Percentiles rank a stretch among this genome's conserved stretches.
Conservation (phyloP, 371 early-diverging fungal genomes). For the Mucor lusitanicus region DNA sequence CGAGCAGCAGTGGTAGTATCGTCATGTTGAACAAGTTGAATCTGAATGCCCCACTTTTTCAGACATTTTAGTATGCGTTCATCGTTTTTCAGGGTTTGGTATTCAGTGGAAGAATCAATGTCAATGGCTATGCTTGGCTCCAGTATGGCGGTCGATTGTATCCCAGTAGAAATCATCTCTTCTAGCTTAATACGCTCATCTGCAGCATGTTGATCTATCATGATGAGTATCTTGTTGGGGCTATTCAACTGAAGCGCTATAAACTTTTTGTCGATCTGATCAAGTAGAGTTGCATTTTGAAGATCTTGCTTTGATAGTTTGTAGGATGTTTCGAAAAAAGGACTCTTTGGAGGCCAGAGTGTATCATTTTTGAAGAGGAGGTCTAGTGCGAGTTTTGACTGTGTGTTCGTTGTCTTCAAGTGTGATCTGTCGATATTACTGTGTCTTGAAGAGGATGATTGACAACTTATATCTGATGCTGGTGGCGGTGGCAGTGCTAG, state of each 20-base stretch:
- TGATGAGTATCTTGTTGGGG: constrained; percentile 32
- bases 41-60: constrained; percentile 64
- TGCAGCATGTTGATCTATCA: constrained; percentile 88
- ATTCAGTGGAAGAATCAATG: constrained; percentile 43
- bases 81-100: constrained; percentile 17
- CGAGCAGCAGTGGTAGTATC: background rate
- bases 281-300: constrained; percentile 44
- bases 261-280: constrained; percentile 72
- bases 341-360: background rate
- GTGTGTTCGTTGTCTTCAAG: background rate
- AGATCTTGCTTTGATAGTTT: constrained; percentile 41
- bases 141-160: constrained; percentile 26
- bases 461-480: background rate
- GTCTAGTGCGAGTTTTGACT: background rate
- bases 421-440: constrained; percentile 25
- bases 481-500: background rate
- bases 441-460: background rate
- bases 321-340: constrained; percentile 8
- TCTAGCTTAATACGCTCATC: constrained; percentile 83
- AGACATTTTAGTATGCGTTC: constrained; percentile 32
- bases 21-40: constrained; percentile 7
- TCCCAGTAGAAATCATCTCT: constrained; percentile 25
- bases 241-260: constrained; percentile 48
- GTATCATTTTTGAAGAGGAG: background rate
- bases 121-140: constrained; percentile 52